Evolutionary conservation across 805 yeast species (phyloP).

Genomic region (Zygosaccharomyces kombuchaensis): DNA sequence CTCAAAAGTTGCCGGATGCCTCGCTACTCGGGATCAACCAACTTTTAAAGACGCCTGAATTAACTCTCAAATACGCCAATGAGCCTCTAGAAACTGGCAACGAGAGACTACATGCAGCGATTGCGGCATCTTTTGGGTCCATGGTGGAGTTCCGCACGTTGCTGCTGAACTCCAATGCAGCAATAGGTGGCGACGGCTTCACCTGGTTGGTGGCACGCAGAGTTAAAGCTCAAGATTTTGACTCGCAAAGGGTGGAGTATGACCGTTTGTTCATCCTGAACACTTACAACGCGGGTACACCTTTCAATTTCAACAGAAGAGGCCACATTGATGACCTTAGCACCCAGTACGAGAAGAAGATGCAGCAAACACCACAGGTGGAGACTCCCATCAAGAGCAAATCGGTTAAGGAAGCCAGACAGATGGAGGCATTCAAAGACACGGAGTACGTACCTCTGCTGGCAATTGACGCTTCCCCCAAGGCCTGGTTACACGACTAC

Average conservation of each 20-base stretch:
- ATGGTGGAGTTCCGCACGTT: slow-evolving; percentile 69
- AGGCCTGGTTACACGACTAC: slow-evolving; percentile 65
- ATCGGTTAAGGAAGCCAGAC: slow-evolving; percentile 40
- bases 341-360: slow-evolving; percentile 22
- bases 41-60: slow-evolving; percentile 44
- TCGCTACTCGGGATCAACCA: slow-evolving; percentile 29
- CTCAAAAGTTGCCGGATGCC: slow-evolving; percentile 15
- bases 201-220: slow-evolving; percentile 77
- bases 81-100: slow-evolving; percentile 33
- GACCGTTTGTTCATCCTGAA: slow-evolving; percentile 63
- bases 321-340: slow-evolving; percentile 34
- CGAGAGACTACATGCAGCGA: slow-evolving; percentile 42
- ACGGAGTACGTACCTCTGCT: slow-evolving; percentile 51
- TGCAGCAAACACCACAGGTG: slow-evolving; percentile 14
- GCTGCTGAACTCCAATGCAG: slow-evolving; percentile 60
- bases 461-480: slow-evolving; percentile 69
- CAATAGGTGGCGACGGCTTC: slow-evolving; percentile 83
- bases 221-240: slow-evolving; percentile 11
- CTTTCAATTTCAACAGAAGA: slow-evolving; percentile 58
- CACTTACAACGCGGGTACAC: slow-evolving; percentile 88
- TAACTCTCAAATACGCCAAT: slow-evolving; percentile 27
- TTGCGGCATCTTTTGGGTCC: slow-evolving; percentile 67
- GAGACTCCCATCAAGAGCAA: slow-evolving; percentile 13
- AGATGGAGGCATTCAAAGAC: slow-evolving; percentile 24
- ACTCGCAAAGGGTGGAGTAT: slow-evolving; percentile 24